A percentile compares a stretch with the other conserved stretches of the same genome.
phyloP scores from a whole-genome alignment of 2,329 filamentous ascomycete genomes.

The Aspergillus persii region DNA sequence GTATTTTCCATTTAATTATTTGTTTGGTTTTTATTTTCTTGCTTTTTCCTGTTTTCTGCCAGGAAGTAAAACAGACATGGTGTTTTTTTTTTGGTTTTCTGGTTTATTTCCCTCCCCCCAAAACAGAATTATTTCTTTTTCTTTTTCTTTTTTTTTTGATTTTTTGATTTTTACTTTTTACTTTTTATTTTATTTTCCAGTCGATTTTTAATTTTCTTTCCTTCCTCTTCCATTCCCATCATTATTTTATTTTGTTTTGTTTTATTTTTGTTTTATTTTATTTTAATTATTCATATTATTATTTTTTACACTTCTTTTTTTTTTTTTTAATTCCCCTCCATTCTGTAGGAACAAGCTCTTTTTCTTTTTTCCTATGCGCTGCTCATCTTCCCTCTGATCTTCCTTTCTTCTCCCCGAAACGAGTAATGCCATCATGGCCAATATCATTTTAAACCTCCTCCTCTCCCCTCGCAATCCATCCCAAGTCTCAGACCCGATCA shows the following conservation, averaged over 20 bases:
- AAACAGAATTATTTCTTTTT: background rate
- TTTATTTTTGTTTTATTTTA: background rate
- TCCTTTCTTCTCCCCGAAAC: slow-evolving; percentile 5
- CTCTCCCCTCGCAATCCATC: background rate
- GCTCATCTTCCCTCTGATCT: background rate
- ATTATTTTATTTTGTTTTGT: background rate
- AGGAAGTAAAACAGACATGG: background rate
- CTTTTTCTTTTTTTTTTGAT: background rate
- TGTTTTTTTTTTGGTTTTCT: background rate
- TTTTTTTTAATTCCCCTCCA: background rate
- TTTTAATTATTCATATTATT: background rate
- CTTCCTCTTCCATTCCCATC: background rate
- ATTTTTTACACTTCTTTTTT: background rate
- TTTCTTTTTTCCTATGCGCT: slow-evolving; percentile 3
- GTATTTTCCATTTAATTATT: too few relatives aligned
- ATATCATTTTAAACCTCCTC: background rate
- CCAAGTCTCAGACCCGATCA: background rate
- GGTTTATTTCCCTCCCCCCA: background rate
- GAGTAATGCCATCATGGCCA: slow-evolving; percentile 6
- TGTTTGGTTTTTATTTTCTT: too few relatives aligned
- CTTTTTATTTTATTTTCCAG: background rate
- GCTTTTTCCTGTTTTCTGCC: too few relatives aligned
- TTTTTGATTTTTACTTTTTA: slow-evolving; percentile 1
- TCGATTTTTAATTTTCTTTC: background rate
- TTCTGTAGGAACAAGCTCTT: background rate